A percentile compares a stretch with the other conserved stretches of the same genome.
Conservation (phyloP, 2,329 filamentous ascomycete species). For the Pseudogymnoascus pannorum region DNA sequence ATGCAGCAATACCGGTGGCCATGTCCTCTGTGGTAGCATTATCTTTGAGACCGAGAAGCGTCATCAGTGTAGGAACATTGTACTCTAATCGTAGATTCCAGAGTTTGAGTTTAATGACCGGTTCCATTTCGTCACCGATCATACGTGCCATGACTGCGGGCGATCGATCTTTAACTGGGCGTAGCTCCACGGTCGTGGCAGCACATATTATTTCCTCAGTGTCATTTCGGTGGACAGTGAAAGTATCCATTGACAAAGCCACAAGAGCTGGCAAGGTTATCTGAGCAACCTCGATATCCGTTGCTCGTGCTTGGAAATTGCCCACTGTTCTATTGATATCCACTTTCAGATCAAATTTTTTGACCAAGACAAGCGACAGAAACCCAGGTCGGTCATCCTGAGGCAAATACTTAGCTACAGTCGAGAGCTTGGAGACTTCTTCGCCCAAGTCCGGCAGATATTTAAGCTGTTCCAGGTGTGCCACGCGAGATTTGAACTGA, state of each 20-base stretch:
- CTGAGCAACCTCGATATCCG: slow-evolving; percentile 65
- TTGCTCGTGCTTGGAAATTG: slow-evolving; percentile 47
- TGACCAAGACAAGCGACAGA: slow-evolving; percentile 63
- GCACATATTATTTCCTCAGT: slow-evolving; percentile 65
- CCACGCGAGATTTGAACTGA: slow-evolving; percentile 54
- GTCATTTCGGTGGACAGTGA: slow-evolving; percentile 57
- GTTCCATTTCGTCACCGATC: slow-evolving; percentile 91
- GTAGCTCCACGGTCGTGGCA: slow-evolving; percentile 25
- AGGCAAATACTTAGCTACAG: slow-evolving; percentile 86
- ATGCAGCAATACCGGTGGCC: slow-evolving; percentile 67
- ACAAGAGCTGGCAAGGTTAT: slow-evolving; percentile 79
- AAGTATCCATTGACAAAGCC: slow-evolving; percentile 62
- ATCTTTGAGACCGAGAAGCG: slow-evolving; percentile 63
- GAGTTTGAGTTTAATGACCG: slow-evolving; percentile 79
- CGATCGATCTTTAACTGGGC: slow-evolving; percentile 29
- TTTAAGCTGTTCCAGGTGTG: slow-evolving; percentile 56
- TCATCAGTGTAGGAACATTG: slow-evolving; percentile 74
- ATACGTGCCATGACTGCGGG: slow-evolving; percentile 81
- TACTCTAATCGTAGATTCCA: slow-evolving; percentile 85
- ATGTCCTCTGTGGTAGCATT: slow-evolving; percentile 65
- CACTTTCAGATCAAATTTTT: slow-evolving; percentile 52
- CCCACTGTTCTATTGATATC: slow-evolving; percentile 66
- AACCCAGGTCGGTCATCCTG: slow-evolving; percentile 92
- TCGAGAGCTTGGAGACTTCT: slow-evolving; percentile 75
- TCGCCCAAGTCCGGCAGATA: slow-evolving; percentile 64